A percentile compares a stretch with the other conserved stretches of the same genome.
These are phyloP conservation scores for Mycena chlorophos DNA, from an alignment of 768 basidiomycete species.

Conservation along the genomic window DNA sequence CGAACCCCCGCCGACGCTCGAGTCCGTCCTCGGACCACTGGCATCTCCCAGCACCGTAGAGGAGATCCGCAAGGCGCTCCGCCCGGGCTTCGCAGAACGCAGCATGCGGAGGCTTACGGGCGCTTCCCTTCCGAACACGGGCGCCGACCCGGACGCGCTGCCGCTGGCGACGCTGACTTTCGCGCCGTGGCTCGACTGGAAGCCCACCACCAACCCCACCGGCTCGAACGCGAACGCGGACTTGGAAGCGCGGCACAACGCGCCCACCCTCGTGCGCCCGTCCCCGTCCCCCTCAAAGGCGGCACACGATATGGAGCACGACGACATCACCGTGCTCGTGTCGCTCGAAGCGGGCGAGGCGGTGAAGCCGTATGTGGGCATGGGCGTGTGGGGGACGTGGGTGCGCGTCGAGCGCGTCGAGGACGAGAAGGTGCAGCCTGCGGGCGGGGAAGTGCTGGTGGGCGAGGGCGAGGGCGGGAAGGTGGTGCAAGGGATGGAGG, in stretches of 20 bases:
- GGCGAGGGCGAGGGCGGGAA: not conserved
- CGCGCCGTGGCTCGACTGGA: conserved; percentile 45
- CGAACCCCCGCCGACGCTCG: conserved; percentile 32
- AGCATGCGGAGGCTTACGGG: not conserved
- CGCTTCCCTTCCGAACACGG: not conserved
- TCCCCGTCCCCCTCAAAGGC: too few relatives aligned
- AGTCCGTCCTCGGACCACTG: conserved; percentile 43
- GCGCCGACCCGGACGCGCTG: conserved; percentile 14
- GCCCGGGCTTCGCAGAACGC: conserved; percentile 33
- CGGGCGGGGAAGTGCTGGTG: not conserved
- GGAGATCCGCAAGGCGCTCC: conserved; percentile 32
- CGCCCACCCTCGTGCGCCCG: conserved; percentile 1
- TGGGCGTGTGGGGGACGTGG: conserved; percentile 38
- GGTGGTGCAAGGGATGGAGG: not conserved
- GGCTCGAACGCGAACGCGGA: conserved; percentile 33
- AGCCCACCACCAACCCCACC: too few relatives aligned
- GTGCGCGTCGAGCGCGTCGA: conserved; percentile 30
- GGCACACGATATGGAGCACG: conserved; percentile 11
- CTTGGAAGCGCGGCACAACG: conserved; percentile 35
- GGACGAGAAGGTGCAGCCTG: too few relatives aligned
- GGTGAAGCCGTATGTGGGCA: conserved; percentile 23
- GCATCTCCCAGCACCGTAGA: conserved; percentile 24
- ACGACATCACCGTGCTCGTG: conserved; percentile 32
- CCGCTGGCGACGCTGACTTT: conserved; percentile 40
- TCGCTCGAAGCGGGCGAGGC: conserved; percentile 15